Conservation (phyloP, 1,284 basidiomycete genomes). For the Ustilago shanxiensis region DNA sequence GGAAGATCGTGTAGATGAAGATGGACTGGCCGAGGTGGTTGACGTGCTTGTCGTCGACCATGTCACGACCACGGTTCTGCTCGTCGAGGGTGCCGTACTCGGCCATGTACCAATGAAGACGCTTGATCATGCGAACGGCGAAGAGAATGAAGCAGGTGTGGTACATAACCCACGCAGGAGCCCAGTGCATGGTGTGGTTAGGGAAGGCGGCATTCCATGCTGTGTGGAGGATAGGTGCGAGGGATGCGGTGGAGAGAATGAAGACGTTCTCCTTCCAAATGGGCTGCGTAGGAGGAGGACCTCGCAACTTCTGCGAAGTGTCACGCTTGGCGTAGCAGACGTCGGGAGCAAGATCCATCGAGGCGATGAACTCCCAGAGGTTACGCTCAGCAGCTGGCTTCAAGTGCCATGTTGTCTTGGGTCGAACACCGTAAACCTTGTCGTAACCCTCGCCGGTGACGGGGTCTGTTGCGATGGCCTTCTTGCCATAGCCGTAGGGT, state of each 20-base stretch:
- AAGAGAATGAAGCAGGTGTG: conserved; percentile 59
- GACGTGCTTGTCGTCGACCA: conserved; percentile 66
- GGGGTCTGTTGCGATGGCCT: conserved; percentile 57
- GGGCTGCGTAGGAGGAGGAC: conserved; percentile 56
- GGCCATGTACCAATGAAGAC: conserved; percentile 60
- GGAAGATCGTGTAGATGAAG: conserved; percentile 67
- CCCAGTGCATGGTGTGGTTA: conserved; percentile 60
- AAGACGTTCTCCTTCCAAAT: conserved; percentile 61
- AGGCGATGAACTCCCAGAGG: conserved; percentile 62
- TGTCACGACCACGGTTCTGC: conserved; percentile 65
- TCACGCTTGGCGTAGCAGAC: conserved; percentile 53
- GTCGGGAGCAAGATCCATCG: conserved; percentile 57
- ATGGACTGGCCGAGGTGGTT: conserved; percentile 65
- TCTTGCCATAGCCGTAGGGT: conserved; percentile 56
- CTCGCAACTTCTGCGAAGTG: conserved; percentile 40
- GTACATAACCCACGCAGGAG: conserved; percentile 60
- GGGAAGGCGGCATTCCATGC: conserved; percentile 57
- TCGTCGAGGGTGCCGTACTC: conserved; percentile 62
- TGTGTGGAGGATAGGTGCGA: conserved; percentile 51
- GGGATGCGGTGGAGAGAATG: conserved; percentile 53
- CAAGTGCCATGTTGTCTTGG: conserved; percentile 66
- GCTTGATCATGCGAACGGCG: conserved; percentile 54
- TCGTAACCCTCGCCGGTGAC: conserved; percentile 55
- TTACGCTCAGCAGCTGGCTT: conserved; percentile 55
- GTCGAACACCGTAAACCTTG: conserved; percentile 65